Percentiles rank a stretch among this genome's conserved stretches.
phyloP scores from a whole-genome alignment of 1,284 basidiomycete genomes.

The Irpex sp. region DNA sequence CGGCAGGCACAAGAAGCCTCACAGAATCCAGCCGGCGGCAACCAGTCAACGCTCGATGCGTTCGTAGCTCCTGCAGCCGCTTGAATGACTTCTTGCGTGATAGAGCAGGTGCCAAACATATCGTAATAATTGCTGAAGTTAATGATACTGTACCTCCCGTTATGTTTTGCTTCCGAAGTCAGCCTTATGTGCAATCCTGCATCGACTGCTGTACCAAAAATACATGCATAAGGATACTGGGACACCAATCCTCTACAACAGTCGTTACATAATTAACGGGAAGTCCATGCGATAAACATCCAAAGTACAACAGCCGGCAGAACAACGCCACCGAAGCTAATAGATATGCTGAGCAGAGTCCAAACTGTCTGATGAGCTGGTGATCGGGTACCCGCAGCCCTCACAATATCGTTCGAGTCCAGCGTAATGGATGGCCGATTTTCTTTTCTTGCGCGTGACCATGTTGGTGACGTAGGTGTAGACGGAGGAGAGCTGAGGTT shows the following conservation, averaged over 20 bases:
- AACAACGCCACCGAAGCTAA: background rate
- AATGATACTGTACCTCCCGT: background rate
- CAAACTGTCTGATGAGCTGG: background rate
- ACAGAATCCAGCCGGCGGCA: background rate
- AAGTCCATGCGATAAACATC: background rate
- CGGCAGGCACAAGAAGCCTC: slow-evolving; percentile 4
- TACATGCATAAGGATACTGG: background rate
- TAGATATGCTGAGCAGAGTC: background rate
- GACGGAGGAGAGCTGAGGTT: background rate
- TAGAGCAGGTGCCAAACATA: background rate
- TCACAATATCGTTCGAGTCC: background rate
- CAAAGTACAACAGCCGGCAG: background rate
- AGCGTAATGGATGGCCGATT: background rate
- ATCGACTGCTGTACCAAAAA: too few species aligned
- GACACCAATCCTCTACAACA: background rate
- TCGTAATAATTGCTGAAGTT: background rate
- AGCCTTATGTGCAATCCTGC: too few species aligned
- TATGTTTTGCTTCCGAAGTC: background rate
- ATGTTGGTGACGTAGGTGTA: background rate
- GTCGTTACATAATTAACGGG: background rate
- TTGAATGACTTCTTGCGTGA: background rate
- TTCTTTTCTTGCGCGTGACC: background rate
- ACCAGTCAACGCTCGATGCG: slow-evolving; percentile 21
- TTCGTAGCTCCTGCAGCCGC: background rate
- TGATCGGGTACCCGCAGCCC: background rate